Base-by-base conservation (phyloP, 306 rosid species). In the Corylus americana region DNA sequence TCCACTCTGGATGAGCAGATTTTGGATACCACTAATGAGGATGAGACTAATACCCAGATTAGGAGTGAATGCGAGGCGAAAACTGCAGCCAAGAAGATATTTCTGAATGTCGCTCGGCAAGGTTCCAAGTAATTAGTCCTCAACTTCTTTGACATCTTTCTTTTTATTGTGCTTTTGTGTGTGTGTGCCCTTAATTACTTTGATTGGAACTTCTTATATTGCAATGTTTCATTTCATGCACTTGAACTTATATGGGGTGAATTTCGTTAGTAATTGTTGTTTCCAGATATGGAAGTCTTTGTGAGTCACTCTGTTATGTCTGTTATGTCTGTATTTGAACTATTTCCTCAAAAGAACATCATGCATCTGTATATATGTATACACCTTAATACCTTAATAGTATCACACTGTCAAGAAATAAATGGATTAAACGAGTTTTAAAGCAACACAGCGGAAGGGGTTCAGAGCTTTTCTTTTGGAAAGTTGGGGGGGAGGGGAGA, bases 51-150 rank as follows among this genome's bases (percentile, higher is more conserved):
- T 67, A 86, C 84, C 1, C 88, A 89, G 66, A 94, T 94, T 77
- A 83, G 83, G 81, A 94, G 94, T 47, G 97, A 92, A 67, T 81
- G 84, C 25, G 91, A 94, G 87, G 97, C 98, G 1, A 90, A 90
- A 87, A 87, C 88, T 17, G 97, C 97, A 0, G 97, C 98, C 0
- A 92, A 90, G 86, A 92, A 90, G 83, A 90, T 94, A 67, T 94
- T 94, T 78, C 90, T 80, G 42, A 94, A 92, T 63, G 98, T 94
- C 64, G 96, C 98, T 81, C 78, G 87, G 84, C 91, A 63, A 1
- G 92, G 94, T 3, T 81, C 86, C 79, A 92, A 86, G 98, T 94
- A 83, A 49, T 49, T 49, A 39, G 86, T 73, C 76, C 35, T 72
- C 55, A 5, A 5, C 58, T 70, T 3, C 55, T 7, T 83, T 64